Evolutionary conservation across 495 filamentous ascomycete species (phyloP), one percentile per base, ranked within the genome.

Genomic region (Daldinia caldariorum): DNA sequence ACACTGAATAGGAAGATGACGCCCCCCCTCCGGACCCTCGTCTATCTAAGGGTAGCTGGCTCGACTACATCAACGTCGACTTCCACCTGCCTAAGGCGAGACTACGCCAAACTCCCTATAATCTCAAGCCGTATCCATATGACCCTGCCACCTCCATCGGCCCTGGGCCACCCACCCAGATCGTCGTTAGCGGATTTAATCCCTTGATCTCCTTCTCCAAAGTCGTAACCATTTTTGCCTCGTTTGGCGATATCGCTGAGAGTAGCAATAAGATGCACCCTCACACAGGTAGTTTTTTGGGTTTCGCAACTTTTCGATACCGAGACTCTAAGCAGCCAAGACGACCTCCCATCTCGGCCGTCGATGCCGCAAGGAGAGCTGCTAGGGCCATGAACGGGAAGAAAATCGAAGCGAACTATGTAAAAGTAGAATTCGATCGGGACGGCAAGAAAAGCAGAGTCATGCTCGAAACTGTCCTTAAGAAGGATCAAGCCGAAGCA

Each of bases 111-210:
- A 87, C 91, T 39, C 94, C 94, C 0, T 97, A 95, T 78, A 85
- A 86, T 45, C 79, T 96, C 39, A 89, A 86, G 74, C 89, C 88
- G 29, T 97, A 93, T 77, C 79, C 86, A 41, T 94, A 93, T 73
- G 94, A 97, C 75, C 79, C 88, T 2, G 83, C 86, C 66, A 91
- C 92, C 2, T 97, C 94, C 13, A 89, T 94, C 62, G 94, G 93
- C 0, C 92, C 92, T 39, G 94, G 92, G 4, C 95, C 96, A 26
- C 92, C 96, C 6, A 89, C 88, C 10, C 92, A 97, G 74, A 88
- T 99, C 49, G 89, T 97, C 10, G 92, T 97, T 18, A 93, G 88
- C n/a, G 93, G 94, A 4, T 97, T 97, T 75, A 94, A 97, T 78
- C 93, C 95, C 6, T 81, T 99, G 67, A 90, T 90, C 8, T 85